phyloP scores from a whole-genome alignment of 2,329 filamentous ascomycete genomes.

The Exserohilum turcica region DNA sequence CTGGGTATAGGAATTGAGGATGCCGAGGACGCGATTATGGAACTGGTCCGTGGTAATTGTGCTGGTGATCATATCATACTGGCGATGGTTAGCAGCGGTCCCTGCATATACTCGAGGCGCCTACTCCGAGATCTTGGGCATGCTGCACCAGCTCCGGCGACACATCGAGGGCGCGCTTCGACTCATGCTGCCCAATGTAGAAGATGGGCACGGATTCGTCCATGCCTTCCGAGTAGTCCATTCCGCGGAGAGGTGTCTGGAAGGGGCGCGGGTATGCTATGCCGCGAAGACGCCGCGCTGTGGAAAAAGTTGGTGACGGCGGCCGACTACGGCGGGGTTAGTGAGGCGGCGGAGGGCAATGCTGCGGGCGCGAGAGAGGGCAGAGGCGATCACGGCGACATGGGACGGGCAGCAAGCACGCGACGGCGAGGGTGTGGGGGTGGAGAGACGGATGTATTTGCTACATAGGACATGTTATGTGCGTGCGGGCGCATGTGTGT shows the following conservation, averaged over 20 bases:
- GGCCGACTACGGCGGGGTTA: slow-evolving; percentile 19
- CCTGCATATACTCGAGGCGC: slow-evolving; percentile 29
- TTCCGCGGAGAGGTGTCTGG: slow-evolving; percentile 9
- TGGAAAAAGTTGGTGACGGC: slow-evolving; percentile 13
- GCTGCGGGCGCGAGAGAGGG: not conserved
- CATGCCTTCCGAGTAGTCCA: slow-evolving; percentile 41
- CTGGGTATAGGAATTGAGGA: slow-evolving; percentile 63
- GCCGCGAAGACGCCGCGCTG: not conserved
- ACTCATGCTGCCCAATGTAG: slow-evolving; percentile 77
- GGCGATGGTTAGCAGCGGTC: slow-evolving; percentile 8
- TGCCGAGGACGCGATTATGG: slow-evolving; percentile 67
- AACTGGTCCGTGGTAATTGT: slow-evolving; percentile 79
- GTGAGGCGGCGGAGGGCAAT: slow-evolving; percentile 3
- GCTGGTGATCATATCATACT: slow-evolving; percentile 81
- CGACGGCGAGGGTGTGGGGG: slow-evolving; percentile 10
- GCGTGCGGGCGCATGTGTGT: slow-evolving; percentile 13
- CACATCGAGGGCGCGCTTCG: slow-evolving; percentile 63
- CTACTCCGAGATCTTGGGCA: slow-evolving; percentile 71
- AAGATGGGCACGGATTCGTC: slow-evolving; percentile 58
- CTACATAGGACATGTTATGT: slow-evolving; percentile 9
- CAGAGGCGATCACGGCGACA: not conserved
- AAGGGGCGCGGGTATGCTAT: not conserved
- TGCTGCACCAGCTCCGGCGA: slow-evolving; percentile 68
- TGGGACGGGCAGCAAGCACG: not conserved
- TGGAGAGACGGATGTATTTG: slow-evolving; percentile 1